phyloP scores from a whole-genome alignment of 2,329 filamentous ascomycete species.

The Raffaelea ambrosiae region DNA sequence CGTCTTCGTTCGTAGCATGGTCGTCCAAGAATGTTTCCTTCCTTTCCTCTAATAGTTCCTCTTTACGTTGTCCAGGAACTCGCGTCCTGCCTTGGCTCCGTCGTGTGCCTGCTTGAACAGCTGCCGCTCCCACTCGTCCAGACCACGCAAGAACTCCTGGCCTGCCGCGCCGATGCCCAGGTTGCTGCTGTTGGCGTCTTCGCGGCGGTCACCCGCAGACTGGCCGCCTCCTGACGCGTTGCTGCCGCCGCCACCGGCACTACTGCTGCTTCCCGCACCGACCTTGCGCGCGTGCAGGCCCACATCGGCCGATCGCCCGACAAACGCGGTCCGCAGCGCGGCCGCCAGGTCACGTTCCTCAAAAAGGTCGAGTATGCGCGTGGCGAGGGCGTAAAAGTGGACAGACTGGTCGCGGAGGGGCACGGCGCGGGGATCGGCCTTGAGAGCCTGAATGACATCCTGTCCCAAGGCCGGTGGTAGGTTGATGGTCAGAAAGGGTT shows the following conservation, averaged over 20 bases:
- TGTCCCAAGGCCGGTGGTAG: constrained; percentile 69
- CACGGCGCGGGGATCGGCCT: constrained; percentile 80
- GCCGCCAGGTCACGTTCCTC: constrained; percentile 72
- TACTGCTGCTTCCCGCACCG: constrained; percentile 45
- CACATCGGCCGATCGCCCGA: constrained; percentile 70
- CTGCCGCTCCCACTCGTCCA: constrained; percentile 83
- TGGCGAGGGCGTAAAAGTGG: constrained; percentile 81
- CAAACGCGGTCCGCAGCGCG: constrained; percentile 70
- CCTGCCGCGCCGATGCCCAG: constrained; percentile 53
- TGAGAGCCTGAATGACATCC: constrained; percentile 79
- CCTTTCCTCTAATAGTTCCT: constrained; percentile 24
- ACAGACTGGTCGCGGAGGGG: constrained; percentile 74
- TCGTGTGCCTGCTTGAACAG: constrained; percentile 69
- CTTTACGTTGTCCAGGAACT: constrained; percentile 60
- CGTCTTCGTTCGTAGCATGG: too few relatives aligned
- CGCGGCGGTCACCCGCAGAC: constrained; percentile 46
- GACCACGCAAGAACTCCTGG: constrained; percentile 74
- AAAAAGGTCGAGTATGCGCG: constrained; percentile 81
- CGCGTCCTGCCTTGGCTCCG: constrained; percentile 58
- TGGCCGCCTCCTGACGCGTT: constrained; percentile 37
- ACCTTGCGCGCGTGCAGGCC: constrained; percentile 85
- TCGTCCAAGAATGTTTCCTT: too few relatives aligned
- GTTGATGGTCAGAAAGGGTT: constrained; percentile 66
- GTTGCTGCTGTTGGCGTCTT: constrained; percentile 36
- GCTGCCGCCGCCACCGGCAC: background rate